Percentiles rank a stretch among this genome's conserved stretches.
Conservation (phyloP, 1,284 basidiomycete genomes). For the Moniliophthora roreri region DNA sequence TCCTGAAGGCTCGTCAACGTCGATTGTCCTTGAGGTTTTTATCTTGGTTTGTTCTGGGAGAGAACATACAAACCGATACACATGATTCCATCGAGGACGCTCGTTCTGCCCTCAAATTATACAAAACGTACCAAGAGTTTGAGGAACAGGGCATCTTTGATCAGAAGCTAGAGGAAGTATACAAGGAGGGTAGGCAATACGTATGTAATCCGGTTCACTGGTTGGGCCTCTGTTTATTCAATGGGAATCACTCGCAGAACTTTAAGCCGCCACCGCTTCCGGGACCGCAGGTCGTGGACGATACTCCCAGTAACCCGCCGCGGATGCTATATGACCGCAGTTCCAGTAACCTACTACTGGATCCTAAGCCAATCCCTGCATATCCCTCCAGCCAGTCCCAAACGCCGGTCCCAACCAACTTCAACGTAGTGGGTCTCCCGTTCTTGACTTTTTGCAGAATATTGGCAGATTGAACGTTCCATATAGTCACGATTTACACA, state of each 20-base stretch:
- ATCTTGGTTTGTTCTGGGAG: conserved; percentile 88
- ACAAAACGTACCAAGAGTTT: conserved; percentile 81
- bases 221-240: background rate
- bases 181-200: conserved; percentile 69
- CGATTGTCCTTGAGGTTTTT: conserved; percentile 93
- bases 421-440: too few relatives aligned
- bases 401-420: background rate
- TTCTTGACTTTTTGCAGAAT: too few relatives aligned
- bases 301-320: background rate
- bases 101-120: conserved; percentile 83
- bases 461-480: too few relatives aligned
- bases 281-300: conserved; percentile 1
- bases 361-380: background rate
- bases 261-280: conserved; percentile 53
- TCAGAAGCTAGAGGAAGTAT: conserved; percentile 84
- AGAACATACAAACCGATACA: conserved; percentile 90
- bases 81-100: conserved; percentile 99
- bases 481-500: too few relatives aligned
- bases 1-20: conserved; percentile 77
- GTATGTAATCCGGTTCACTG: conserved; percentile 39
- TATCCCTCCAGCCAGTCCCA: background rate
- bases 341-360: background rate
- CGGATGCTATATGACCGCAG: background rate
- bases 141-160: conserved; percentile 82
- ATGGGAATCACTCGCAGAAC: conserved; percentile 37